Percentiles rank a stretch among this genome's conserved stretches.
These are phyloP conservation scores for Chaetoceros tenuissimus DNA, from an alignment of 108 stramenopile species.

Conservation along the genomic window DNA sequence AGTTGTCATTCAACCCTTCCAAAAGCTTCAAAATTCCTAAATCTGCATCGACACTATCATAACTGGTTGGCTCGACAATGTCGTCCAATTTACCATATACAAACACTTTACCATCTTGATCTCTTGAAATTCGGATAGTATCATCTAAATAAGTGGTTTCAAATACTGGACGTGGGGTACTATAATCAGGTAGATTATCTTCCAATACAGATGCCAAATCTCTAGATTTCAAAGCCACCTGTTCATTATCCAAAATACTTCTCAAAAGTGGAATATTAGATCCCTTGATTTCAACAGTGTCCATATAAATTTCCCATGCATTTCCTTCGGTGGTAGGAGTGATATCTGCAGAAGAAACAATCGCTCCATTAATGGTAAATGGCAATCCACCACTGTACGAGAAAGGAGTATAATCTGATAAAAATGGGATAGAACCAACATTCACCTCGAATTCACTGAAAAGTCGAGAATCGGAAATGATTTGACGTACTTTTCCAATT, in stretches of 20 bases:
- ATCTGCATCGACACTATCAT: slow-evolving; percentile 50
- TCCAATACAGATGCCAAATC: slow-evolving; percentile 53
- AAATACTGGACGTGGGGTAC: slow-evolving; percentile 54
- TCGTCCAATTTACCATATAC: slow-evolving; percentile 57
- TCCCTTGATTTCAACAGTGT: slow-evolving; percentile 78
- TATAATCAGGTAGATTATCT: slow-evolving; percentile 39
- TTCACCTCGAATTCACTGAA: slow-evolving; percentile 78
- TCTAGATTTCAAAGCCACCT: slow-evolving; percentile 43
- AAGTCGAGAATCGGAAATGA: slow-evolving; percentile 36
- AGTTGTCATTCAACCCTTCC: slow-evolving; percentile 71
- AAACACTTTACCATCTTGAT: slow-evolving; percentile 71
- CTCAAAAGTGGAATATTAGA: slow-evolving; percentile 63
- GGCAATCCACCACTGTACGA: slow-evolving; percentile 72
- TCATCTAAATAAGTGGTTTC: slow-evolving; percentile 52
- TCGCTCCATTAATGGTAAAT: slow-evolving; percentile 68
- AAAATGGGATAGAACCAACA: slow-evolving; percentile 71
- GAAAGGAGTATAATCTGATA: slow-evolving; percentile 47
- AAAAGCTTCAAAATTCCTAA: slow-evolving; percentile 59
- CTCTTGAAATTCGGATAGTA: slow-evolving; percentile 58
- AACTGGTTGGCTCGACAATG: slow-evolving; percentile 46
- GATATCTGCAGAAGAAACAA: slow-evolving; percentile 69
- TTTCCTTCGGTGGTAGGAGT: slow-evolving; percentile 17
- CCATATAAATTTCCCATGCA: slow-evolving; percentile 58
- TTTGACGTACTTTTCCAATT: slow-evolving; percentile 72
- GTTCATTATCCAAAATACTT: slow-evolving; percentile 44